phyloP scores from a whole-genome alignment of 768 basidiomycete species.

The Termitomyces bulborhizus region DNA sequence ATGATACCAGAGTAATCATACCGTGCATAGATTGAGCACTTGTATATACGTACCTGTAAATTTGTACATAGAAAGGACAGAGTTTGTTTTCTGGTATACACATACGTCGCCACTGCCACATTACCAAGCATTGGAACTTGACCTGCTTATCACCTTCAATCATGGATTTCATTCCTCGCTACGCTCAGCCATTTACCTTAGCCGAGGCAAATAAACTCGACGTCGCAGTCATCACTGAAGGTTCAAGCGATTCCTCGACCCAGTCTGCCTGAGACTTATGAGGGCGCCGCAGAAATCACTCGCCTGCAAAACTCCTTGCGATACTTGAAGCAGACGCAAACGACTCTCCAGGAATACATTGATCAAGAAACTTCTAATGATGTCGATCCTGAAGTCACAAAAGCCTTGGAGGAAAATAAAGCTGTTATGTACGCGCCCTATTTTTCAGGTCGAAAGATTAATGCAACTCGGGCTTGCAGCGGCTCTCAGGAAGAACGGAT shows the following conservation, averaged over 20 bases:
- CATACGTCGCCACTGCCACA: neutral
- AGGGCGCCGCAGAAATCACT: slow-evolving; percentile 54
- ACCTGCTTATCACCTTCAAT: neutral
- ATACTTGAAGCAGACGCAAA: slow-evolving; percentile 60
- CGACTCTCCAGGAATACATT: slow-evolving; percentile 43
- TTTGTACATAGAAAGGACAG: neutral
- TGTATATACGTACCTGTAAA: neutral
- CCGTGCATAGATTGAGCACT: slow-evolving; percentile 3
- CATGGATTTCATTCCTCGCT: slow-evolving; percentile 66
- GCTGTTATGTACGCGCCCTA: slow-evolving; percentile 52
- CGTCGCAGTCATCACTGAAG: slow-evolving; percentile 63
- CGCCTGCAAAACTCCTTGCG: slow-evolving; percentile 67
- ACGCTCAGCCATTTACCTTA: slow-evolving; percentile 72
- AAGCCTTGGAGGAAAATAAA: slow-evolving; percentile 68
- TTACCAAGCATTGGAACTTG: neutral
- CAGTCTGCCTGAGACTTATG: slow-evolving; percentile 1
- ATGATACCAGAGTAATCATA: slow-evolving; percentile 9
- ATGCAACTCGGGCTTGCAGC: slow-evolving; percentile 28
- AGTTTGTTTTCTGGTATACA: neutral
- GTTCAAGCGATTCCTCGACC: slow-evolving; percentile 26
- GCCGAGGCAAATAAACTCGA: slow-evolving; percentile 59
- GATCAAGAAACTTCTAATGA: slow-evolving; percentile 24
- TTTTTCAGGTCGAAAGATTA: neutral
- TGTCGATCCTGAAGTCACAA: slow-evolving; percentile 50
- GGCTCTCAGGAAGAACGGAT: slow-evolving; percentile 77